Conservation (phyloP, 2,329 filamentous ascomycete species). For the Sphaerulina vaccinii region DNA sequence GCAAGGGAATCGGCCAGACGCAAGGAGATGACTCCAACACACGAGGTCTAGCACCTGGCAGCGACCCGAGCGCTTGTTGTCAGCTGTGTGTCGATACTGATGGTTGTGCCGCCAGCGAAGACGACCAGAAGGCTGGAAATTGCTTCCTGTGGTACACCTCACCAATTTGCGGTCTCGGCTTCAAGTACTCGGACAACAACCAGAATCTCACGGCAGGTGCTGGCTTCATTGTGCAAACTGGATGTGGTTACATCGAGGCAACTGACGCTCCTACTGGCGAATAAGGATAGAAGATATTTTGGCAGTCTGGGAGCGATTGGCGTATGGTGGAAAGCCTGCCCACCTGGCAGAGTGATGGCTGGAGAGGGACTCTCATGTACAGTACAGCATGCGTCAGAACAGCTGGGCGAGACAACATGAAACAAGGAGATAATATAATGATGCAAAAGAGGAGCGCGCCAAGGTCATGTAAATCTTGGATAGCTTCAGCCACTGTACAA, state of each 20-base stretch:
- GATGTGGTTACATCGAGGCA: slow-evolving; percentile 28
- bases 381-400: background rate
- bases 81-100: slow-evolving; percentile 30
- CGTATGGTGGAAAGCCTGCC: too few species aligned
- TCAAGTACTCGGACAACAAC: slow-evolving; percentile 27
- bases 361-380: background rate
- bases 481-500: slow-evolving; percentile 17
- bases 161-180: slow-evolving; percentile 28
- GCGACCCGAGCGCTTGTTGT: slow-evolving; percentile 30
- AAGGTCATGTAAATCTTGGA: slow-evolving; percentile 12
- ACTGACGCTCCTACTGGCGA: slow-evolving; percentile 14
- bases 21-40: slow-evolving; percentile 26
- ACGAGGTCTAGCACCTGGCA: slow-evolving; percentile 26
- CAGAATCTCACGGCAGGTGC: slow-evolving; percentile 24
- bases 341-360: background rate
- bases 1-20: slow-evolving; percentile 28
- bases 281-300: background rate
- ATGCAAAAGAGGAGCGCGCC: slow-evolving; percentile 15
- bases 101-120: slow-evolving; percentile 29
- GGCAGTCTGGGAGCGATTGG: background rate
- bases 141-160: slow-evolving; percentile 32
- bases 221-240: slow-evolving; percentile 29
- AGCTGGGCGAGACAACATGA: background rate
- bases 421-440: slow-evolving; percentile 11
- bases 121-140: slow-evolving; percentile 30